phyloP scores from a whole-genome alignment of 2,329 filamentous ascomycete species.

The Furcasterigmium sp. region DNA sequence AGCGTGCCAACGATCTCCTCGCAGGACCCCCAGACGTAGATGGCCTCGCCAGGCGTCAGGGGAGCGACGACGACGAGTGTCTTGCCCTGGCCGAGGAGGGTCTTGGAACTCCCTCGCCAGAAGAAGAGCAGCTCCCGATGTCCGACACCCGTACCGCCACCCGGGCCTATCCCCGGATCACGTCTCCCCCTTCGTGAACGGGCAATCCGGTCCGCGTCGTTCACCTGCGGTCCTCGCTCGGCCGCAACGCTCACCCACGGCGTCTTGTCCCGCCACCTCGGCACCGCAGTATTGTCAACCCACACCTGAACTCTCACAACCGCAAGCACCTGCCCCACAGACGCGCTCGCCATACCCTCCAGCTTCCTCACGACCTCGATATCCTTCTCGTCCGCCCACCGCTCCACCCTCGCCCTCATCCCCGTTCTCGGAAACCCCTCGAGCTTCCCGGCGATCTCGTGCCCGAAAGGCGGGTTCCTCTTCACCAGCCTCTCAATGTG shows the following conservation, averaged over 20 bases:
- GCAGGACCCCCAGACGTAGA: conserved; percentile 70
- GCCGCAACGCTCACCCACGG: conserved; percentile 21
- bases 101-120: conserved; percentile 57
- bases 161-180: not conserved
- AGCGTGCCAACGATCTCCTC: conserved; percentile 72
- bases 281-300: conserved; percentile 30
- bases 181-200: not conserved
- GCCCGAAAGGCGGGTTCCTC: conserved; percentile 79
- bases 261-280: not conserved
- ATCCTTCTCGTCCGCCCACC: not conserved
- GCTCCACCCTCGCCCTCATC: not conserved
- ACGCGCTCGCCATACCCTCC: conserved; percentile 1
- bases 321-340: conserved; percentile 10
- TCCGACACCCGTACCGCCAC: conserved; percentile 24
- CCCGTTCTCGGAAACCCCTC: conserved; percentile 58
- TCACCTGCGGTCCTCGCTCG: not conserved
- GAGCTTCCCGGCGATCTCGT: conserved; percentile 59
- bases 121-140: conserved; percentile 67
- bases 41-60: conserved; percentile 47
- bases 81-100: conserved; percentile 52
- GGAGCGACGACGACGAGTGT: conserved; percentile 49
- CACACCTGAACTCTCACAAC: conserved; percentile 8
- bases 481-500: conserved; percentile 73
- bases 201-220: not conserved
- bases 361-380: conserved; percentile 23